These are phyloP conservation scores for Lactarius psammicola DNA, from an alignment of 768 basidiomycete species.

Conservation along the genomic window DNA sequence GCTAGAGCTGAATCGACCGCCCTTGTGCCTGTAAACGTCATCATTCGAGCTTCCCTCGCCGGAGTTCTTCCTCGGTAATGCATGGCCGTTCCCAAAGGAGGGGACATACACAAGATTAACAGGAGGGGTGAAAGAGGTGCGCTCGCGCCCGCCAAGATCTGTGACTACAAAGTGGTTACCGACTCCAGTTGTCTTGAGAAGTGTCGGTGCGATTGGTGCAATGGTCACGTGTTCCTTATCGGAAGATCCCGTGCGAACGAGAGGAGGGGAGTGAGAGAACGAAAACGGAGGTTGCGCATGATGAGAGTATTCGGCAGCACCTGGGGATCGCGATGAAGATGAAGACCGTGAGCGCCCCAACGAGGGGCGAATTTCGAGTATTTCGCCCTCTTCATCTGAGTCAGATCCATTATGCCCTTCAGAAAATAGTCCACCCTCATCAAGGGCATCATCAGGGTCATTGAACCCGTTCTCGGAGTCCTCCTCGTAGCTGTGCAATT, in stretches of 20 bases:
- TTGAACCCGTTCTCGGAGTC: constrained; percentile 58
- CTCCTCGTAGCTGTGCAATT: constrained; percentile 56
- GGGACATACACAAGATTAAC: constrained; percentile 76
- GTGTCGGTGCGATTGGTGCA: constrained; percentile 73
- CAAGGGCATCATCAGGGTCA: constrained; percentile 46
- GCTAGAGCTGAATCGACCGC: constrained; percentile 38
- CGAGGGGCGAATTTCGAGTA: constrained; percentile 62
- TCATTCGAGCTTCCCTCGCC: constrained; percentile 30
- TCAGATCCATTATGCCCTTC: constrained; percentile 31
- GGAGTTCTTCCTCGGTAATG: constrained; percentile 28
- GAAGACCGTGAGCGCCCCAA: constrained; percentile 41
- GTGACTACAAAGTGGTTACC: constrained; percentile 40
- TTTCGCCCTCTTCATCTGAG: constrained; percentile 48
- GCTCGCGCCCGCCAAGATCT: constrained; percentile 32
- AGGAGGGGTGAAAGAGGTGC: constrained; percentile 38
- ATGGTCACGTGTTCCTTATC: constrained; percentile 64
- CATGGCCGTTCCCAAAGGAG: constrained; percentile 37
- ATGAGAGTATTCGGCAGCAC: constrained; percentile 22
- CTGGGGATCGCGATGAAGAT: constrained; percentile 38
- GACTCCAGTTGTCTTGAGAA: constrained; percentile 73
- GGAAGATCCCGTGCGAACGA: constrained; percentile 35
- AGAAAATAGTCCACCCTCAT: constrained; percentile 33
- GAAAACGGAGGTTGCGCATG: constrained; percentile 29
- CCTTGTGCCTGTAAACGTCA: constrained; percentile 39
- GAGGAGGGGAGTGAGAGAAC: constrained; percentile 32